Percentiles rank a stretch among this genome's conserved stretches.
phyloP scores from a whole-genome alignment of 176 grass and related monocot species.

The Metroxylon sagu region DNA sequence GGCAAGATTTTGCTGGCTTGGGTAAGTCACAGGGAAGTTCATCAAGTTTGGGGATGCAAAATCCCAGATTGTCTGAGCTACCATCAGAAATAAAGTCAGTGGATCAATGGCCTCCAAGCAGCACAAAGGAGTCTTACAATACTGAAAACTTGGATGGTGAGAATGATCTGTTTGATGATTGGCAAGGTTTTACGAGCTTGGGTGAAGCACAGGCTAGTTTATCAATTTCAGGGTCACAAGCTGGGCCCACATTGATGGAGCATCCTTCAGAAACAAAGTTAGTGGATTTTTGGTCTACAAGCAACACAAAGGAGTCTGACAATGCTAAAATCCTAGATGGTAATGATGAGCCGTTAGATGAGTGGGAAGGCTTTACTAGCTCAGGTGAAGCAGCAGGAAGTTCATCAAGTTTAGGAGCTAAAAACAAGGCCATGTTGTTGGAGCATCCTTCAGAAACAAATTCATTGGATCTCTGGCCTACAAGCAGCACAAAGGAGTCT shows the following conservation, averaged over 20 bases:
- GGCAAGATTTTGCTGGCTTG: slow-evolving; percentile 24
- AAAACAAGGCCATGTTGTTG: slow-evolving; percentile 9
- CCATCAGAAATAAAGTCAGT: slow-evolving; percentile 26
- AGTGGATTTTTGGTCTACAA: slow-evolving; percentile 26
- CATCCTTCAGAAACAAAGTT: slow-evolving; percentile 30
- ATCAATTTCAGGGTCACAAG: slow-evolving; percentile 18
- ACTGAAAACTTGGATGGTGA: slow-evolving; percentile 16
- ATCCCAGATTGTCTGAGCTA: neutral
- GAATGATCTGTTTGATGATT: slow-evolving; percentile 30
- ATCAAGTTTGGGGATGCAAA: slow-evolving; percentile 19
- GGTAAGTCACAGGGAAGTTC: slow-evolving; percentile 19
- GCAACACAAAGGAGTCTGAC: slow-evolving; percentile 17
- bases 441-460: slow-evolving; percentile 23
- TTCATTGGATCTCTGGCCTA: slow-evolving; percentile 32
- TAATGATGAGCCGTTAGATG: slow-evolving; percentile 47
- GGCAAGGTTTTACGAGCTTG: slow-evolving; percentile 59
- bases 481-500: slow-evolving; percentile 32
- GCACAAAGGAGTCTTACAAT: slow-evolving; percentile 26
- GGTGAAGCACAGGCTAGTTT: slow-evolving; percentile 17
- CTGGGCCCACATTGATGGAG: slow-evolving; percentile 2
- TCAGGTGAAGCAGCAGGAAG: slow-evolving; percentile 7
- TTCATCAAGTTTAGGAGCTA: slow-evolving; percentile 3
- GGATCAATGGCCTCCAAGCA: slow-evolving; percentile 35
- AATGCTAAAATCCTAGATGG: slow-evolving; percentile 23
- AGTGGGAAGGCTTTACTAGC: slow-evolving; percentile 50